A percentile compares a stretch with the other conserved stretches of the same genome.
These are phyloP conservation scores for Allantophomopsis lycopodina DNA, from an alignment of 2,329 filamentous ascomycete species.

Conservation along the genomic window DNA sequence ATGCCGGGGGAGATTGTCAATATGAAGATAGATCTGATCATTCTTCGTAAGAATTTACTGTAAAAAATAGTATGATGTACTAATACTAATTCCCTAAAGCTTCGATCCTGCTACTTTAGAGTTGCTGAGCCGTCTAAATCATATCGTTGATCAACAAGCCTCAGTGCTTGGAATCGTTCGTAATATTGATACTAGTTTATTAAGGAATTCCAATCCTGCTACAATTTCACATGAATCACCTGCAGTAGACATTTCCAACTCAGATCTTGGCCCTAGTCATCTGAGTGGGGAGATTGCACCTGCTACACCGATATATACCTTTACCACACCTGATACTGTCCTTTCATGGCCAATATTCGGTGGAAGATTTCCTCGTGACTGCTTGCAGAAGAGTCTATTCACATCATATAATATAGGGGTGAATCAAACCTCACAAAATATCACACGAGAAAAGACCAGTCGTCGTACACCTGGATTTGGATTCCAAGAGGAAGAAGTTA, in stretches of 20 bases:
- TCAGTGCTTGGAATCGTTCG: constrained; percentile 2
- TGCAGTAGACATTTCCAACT: not conserved
- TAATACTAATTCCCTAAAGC: not conserved
- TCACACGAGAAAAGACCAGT: not conserved
- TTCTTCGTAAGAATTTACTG: not conserved
- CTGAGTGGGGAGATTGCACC: not conserved
- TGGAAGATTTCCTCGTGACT: constrained; percentile 2
- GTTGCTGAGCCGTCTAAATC: constrained; percentile 7
- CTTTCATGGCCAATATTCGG: constrained; percentile 16
- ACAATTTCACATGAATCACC: constrained; percentile 8
- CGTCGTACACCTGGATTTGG: not conserved
- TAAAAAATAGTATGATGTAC: too few relatives aligned
- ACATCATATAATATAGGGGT: not conserved
- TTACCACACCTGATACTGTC: constrained; percentile 15
- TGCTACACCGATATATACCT: constrained; percentile 1
- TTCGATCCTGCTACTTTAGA: constrained; percentile 6
- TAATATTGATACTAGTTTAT: not conserved
- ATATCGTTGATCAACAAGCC: constrained; percentile 2
- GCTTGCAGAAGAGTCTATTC: not conserved
- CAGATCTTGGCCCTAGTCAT: not conserved
- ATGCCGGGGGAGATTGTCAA: constrained; percentile 9
- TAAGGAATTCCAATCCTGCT: not conserved
- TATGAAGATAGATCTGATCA: constrained; percentile 5
- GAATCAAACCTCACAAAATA: not conserved
- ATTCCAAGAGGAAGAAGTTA: constrained; percentile 15